phyloP scores from a whole-genome alignment of 2,329 filamentous ascomycete genomes.

The Xylariaceae sp. region DNA sequence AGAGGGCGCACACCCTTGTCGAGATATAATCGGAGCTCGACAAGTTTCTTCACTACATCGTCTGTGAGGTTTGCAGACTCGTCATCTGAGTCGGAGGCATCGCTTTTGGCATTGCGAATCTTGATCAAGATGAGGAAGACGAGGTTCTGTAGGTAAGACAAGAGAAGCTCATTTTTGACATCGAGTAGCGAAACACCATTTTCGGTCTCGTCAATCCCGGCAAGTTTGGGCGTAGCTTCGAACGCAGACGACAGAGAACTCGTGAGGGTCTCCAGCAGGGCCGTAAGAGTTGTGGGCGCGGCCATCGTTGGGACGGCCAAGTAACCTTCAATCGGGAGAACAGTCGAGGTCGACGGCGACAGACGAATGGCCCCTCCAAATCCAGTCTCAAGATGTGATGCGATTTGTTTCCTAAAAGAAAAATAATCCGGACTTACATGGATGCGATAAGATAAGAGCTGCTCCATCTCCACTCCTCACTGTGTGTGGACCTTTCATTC shows the following conservation, averaged over 20 bases:
- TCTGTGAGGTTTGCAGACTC: slow-evolving; percentile 48
- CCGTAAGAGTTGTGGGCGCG: slow-evolving; percentile 45
- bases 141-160: slow-evolving; percentile 92
- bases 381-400: too few species aligned
- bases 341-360: neutral
- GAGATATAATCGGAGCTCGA: slow-evolving; percentile 85
- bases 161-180: slow-evolving; percentile 92
- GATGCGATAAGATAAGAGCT: too few species aligned
- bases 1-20: slow-evolving; percentile 89
- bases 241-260: slow-evolving; percentile 60
- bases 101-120: slow-evolving; percentile 55
- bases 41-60: slow-evolving; percentile 77
- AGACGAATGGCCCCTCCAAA: neutral
- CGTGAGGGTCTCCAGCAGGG: slow-evolving; percentile 50
- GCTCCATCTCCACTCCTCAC: too few species aligned
- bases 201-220: slow-evolving; percentile 65
- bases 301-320: slow-evolving; percentile 37
- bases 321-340: neutral
- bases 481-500: too few species aligned
- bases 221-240: slow-evolving; percentile 60
- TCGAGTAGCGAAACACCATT: slow-evolving; percentile 93
- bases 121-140: slow-evolving; percentile 84
- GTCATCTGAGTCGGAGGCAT: slow-evolving; percentile 28
- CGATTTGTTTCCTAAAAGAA: neutral
- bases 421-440: neutral